Conservation (phyloP, 257 asterid genomes). For the Solanum raphanifolium region DNA sequence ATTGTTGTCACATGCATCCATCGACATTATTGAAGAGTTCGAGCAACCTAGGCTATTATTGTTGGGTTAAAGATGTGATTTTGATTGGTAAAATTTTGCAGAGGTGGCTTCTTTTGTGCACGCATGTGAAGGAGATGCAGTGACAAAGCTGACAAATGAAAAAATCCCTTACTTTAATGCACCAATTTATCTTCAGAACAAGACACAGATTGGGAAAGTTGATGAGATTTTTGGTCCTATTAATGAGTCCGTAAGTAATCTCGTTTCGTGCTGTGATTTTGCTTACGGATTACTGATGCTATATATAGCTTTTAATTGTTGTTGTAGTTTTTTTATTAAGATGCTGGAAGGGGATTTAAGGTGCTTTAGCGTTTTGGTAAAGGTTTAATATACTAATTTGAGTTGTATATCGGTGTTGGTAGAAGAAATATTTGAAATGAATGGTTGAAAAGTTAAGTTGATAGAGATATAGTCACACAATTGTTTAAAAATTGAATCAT, state of each 20-base stretch:
- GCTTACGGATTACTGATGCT: not conserved
- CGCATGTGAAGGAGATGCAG: constrained; percentile 97
- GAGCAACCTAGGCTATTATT: not conserved
- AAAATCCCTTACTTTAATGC: constrained; percentile 93
- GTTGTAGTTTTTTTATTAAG: not conserved
- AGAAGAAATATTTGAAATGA: not conserved
- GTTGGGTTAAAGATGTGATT: not conserved
- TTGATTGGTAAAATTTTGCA: constrained; percentile 15
- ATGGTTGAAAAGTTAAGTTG: not conserved
- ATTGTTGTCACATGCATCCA: accelerated
- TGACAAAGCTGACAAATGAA: constrained; percentile 73
- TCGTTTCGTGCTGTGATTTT: not conserved
- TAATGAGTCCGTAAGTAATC: constrained; percentile 79
- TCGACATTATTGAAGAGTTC: not conserved
- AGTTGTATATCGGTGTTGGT: not conserved
- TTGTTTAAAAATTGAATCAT: not conserved
- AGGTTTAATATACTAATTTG: not conserved
- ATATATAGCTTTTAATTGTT: not conserved
- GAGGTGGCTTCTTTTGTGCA: constrained; percentile 75
- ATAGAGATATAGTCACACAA: not conserved
- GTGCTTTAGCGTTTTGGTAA: not conserved
- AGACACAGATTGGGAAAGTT: constrained; percentile 94
- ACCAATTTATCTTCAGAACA: constrained; percentile 83
- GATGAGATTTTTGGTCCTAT: constrained; percentile 97
- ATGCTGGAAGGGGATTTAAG: not conserved